Percentiles rank a stretch among this genome's conserved stretches.
Conservation (phyloP, 2,329 filamentous ascomycete genomes). For the Alternaria ethzedia region DNA sequence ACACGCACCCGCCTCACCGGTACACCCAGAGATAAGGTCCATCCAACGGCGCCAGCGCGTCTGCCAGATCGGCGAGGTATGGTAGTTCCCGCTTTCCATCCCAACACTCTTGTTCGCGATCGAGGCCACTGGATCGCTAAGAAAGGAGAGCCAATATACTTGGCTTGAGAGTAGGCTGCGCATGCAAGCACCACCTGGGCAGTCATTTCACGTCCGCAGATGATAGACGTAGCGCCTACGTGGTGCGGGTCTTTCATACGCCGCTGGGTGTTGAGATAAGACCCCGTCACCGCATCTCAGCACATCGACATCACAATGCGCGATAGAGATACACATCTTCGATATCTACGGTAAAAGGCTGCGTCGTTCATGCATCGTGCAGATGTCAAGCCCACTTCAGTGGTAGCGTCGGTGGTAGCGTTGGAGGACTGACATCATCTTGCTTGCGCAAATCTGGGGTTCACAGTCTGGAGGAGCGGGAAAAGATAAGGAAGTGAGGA, state of each 20-base stretch:
- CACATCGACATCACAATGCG: background rate
- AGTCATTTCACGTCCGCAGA: too few species aligned
- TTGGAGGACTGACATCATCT: background rate
- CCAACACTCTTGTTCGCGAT: background rate
- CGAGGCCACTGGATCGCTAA: background rate
- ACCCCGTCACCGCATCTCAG: background rate
- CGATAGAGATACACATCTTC: background rate
- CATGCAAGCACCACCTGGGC: too few species aligned
- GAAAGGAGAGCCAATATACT: too few species aligned
- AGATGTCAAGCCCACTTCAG: background rate
- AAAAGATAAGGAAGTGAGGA: conserved; percentile 22
- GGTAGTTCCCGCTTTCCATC: background rate
- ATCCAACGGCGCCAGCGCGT: background rate
- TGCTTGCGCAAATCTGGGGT: background rate
- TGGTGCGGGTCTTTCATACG: background rate
- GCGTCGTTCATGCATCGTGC: background rate
- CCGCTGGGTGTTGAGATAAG: background rate
- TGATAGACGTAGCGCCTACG: background rate
- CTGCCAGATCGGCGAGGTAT: background rate
- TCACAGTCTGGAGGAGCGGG: background rate
- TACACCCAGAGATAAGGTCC: background rate
- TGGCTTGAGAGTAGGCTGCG: background rate
- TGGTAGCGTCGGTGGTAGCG: conserved; percentile 1
- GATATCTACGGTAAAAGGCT: background rate
- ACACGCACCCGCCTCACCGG: background rate